Conservation (phyloP, 345 rosid species). For the Aquilaria sinensis region DNA sequence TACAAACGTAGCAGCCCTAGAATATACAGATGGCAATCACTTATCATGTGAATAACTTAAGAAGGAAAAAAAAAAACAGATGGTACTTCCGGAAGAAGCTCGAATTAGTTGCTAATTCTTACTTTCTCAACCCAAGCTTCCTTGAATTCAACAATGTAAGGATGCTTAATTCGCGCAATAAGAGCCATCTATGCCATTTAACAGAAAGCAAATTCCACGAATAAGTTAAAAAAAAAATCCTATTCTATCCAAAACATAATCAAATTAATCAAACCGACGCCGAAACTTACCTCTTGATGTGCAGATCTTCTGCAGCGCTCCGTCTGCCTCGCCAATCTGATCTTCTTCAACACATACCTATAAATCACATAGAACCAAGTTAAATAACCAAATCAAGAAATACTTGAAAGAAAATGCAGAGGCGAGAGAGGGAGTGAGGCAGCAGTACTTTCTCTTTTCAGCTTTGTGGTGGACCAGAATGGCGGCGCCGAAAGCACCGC, state of each 20-base stretch:
- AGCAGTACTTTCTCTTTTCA: constrained; percentile 75
- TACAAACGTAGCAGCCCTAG: constrained; percentile 98
- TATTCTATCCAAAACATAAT: background rate
- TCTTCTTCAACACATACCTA: constrained; percentile 99
- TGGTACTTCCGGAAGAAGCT: background rate
- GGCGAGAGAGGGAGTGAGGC: background rate
- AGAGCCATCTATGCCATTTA: constrained; percentile 63
- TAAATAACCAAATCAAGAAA: background rate
- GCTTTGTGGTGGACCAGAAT: constrained; percentile 88
- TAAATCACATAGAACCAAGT: constrained; percentile 8
- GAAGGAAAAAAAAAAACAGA: background rate
- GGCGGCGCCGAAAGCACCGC: constrained; percentile 98
- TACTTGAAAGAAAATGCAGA: background rate
- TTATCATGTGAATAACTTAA: background rate
- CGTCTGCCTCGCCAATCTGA: constrained; percentile 90
- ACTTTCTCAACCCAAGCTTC: constrained; percentile 99
- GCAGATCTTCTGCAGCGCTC: constrained; percentile 98
- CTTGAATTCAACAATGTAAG: constrained; percentile 90
- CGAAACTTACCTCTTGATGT: constrained; percentile 74
- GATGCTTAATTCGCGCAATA: constrained; percentile 87
- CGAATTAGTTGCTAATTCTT: constrained; percentile 16
- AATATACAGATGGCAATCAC: constrained; percentile 11
- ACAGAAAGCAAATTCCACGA: constrained; percentile 5
- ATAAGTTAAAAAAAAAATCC: constrained; percentile 5
- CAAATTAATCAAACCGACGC: constrained; percentile 3